Evolutionary conservation across 164 flowering plant species (phyloP).

Genomic region (Paratinospora sagittata): DNA sequence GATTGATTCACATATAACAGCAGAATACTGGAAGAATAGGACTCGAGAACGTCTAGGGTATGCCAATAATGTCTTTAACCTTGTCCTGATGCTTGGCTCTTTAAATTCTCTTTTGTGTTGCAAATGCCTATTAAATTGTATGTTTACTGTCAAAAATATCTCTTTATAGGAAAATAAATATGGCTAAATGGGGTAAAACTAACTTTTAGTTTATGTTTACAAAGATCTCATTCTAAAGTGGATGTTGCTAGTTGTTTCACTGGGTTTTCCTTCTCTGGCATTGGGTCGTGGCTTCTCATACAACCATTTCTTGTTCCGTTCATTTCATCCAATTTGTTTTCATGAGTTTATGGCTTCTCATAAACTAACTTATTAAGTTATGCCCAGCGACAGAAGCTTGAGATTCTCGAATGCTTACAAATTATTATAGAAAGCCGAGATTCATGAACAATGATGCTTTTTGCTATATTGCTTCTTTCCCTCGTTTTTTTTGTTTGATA

Average conservation of each 20-base stretch:
- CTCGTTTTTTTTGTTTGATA: no score
- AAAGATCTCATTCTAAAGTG: not conserved
- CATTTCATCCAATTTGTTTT: no score
- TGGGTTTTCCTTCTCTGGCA: no score
- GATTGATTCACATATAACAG: constrained; percentile 94
- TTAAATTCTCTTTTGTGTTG: not conserved
- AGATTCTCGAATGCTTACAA: no score
- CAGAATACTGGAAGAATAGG: constrained; percentile 90
- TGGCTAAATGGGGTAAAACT: constrained; percentile 3
- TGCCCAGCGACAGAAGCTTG: no score
- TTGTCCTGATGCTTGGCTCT: not conserved
- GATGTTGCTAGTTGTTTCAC: not conserved
- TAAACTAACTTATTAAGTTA: no score
- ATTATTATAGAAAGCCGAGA: no score
- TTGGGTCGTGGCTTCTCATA: no score
- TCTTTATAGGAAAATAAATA: not conserved
- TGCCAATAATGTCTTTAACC: not conserved
- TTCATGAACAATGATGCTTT: no score
- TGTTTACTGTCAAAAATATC: not conserved
- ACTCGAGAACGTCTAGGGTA: constrained; percentile 77
- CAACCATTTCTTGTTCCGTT: no score
- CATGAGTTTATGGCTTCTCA: no score
- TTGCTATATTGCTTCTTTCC: no score
- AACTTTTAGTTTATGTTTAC: not conserved
- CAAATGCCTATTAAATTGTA: not conserved